phyloP scores from a whole-genome alignment of 306 rosid species.

The Glycine latifolia region DNA sequence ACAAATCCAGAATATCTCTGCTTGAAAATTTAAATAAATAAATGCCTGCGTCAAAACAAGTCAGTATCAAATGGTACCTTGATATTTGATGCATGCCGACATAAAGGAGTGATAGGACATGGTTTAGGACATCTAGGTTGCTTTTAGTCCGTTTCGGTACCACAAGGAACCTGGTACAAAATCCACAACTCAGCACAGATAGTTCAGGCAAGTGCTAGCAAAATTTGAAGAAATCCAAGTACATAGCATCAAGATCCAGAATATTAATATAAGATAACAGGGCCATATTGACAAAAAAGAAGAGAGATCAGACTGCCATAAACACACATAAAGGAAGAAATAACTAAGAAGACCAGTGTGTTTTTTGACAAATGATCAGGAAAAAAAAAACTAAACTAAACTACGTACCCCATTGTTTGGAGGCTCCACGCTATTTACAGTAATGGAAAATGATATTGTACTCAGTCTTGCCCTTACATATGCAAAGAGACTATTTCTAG shows the following conservation, averaged over 20 bases:
- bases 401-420: too few relatives aligned
- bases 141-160: constrained; percentile 91
- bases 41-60: constrained; percentile 33
- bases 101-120: constrained; percentile 74
- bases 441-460: too few relatives aligned
- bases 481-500: too few relatives aligned
- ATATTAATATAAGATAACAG: constrained; percentile 14
- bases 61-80: constrained; percentile 63
- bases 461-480: too few relatives aligned
- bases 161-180: constrained; percentile 87
- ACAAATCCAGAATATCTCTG: constrained; percentile 32
- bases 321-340: not conserved
- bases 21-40: constrained; percentile 12
- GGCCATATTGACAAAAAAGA: not conserved
- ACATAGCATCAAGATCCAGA: constrained; percentile 34
- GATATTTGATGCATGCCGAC: constrained; percentile 71
- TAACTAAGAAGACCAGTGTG: too few relatives aligned
- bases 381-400: too few relatives aligned
- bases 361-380: too few relatives aligned
- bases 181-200: constrained; percentile 45
- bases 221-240: constrained; percentile 30
- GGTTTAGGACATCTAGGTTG: constrained; percentile 87
- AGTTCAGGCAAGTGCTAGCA: constrained; percentile 26
- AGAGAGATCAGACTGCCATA: constrained; percentile 4
- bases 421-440: too few relatives aligned